These are phyloP conservation scores for Iris macrosiphon DNA, from an alignment of 106 monocot genomes.

Conservation along the genomic window DNA sequence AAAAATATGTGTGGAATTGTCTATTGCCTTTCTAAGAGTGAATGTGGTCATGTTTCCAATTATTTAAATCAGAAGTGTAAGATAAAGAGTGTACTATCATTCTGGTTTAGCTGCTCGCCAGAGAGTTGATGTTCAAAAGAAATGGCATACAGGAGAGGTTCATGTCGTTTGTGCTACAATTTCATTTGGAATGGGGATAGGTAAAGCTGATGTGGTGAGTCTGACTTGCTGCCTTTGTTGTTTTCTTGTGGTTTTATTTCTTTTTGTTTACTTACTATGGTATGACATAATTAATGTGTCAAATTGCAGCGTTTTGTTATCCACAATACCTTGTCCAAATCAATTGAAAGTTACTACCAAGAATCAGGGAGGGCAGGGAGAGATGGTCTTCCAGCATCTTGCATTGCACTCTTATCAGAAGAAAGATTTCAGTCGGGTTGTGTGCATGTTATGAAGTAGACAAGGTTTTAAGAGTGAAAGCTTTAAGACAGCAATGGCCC, in stretches of 20 bases:
- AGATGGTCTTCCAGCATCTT: conserved; percentile 67
- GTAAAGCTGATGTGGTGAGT: conserved; percentile 97
- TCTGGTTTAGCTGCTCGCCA: conserved; percentile 76
- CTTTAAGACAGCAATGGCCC: conserved; percentile 84
- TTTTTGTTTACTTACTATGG: not conserved
- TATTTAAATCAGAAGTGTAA: conserved; percentile 77
- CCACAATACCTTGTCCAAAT: conserved; percentile 94
- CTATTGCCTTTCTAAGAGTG: conserved; percentile 93
- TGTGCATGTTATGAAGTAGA: conserved; percentile 83
- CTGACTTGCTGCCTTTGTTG: no score
- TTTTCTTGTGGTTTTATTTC: not conserved
- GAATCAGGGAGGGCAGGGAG: conserved; percentile 98
- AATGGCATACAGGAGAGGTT: conserved; percentile 86
- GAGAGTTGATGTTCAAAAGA: conserved; percentile 70
- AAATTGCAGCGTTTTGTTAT: conserved; percentile 73
- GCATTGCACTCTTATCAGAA: conserved; percentile 82
- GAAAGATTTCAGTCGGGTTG: conserved; percentile 95
- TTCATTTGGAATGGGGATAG: conserved; percentile 99
- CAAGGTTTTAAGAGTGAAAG: conserved; percentile 42
- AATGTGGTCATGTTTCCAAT: conserved; percentile 64
- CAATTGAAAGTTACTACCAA: conserved; percentile 98
- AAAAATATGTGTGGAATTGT: conserved; percentile 80
- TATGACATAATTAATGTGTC: not conserved
- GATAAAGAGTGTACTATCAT: conserved; percentile 74
- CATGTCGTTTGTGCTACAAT: conserved; percentile 92